Evolutionary conservation across 495 filamentous ascomycete species (phyloP).

Genomic region (Podospora pseudopauciseta): DNA sequence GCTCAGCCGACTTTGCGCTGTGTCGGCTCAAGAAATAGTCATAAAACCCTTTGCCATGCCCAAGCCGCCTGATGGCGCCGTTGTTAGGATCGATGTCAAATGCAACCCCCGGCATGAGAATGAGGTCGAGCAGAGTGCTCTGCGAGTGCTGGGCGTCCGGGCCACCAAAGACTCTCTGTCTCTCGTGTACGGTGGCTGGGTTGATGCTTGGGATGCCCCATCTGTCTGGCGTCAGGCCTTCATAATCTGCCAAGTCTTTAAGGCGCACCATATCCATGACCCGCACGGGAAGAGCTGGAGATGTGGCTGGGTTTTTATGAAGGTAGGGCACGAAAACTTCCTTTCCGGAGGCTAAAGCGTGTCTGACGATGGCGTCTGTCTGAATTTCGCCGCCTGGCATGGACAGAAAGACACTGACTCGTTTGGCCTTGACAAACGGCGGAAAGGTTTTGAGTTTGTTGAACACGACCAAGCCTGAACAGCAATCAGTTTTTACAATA

Average conservation of each 20-base stretch:
- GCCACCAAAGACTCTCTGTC: slow-evolving; percentile 68
- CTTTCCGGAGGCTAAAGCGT: slow-evolving; percentile 75
- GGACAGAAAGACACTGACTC: slow-evolving; percentile 83
- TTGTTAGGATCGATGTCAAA: slow-evolving; percentile 62
- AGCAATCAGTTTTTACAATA: background rate
- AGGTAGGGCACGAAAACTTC: slow-evolving; percentile 89
- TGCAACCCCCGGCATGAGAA: slow-evolving; percentile 91
- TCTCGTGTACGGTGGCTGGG: slow-evolving; percentile 53
- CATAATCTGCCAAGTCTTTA: slow-evolving; percentile 67
- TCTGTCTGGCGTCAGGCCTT: slow-evolving; percentile 65
- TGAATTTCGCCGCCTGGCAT: slow-evolving; percentile 85
- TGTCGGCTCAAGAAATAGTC: slow-evolving; percentile 84
- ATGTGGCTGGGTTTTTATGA: slow-evolving; percentile 52
- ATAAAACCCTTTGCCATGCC: slow-evolving; percentile 97
- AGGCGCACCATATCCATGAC: slow-evolving; percentile 94
- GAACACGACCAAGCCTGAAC: slow-evolving; percentile 55
- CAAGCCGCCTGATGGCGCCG: slow-evolving; percentile 63
- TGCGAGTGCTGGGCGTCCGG: slow-evolving; percentile 47
- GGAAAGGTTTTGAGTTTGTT: slow-evolving; percentile 51
- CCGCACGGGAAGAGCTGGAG: slow-evolving; percentile 48
- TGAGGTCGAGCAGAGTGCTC: slow-evolving; percentile 60
- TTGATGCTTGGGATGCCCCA: slow-evolving; percentile 91
- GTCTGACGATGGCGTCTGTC: slow-evolving; percentile 71
- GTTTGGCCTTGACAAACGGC: slow-evolving; percentile 63
- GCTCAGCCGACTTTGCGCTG: slow-evolving; percentile 41